These are phyloP conservation scores for Paxillus involutus DNA, from an alignment of 768 basidiomycete genomes.

Conservation along the genomic window DNA sequence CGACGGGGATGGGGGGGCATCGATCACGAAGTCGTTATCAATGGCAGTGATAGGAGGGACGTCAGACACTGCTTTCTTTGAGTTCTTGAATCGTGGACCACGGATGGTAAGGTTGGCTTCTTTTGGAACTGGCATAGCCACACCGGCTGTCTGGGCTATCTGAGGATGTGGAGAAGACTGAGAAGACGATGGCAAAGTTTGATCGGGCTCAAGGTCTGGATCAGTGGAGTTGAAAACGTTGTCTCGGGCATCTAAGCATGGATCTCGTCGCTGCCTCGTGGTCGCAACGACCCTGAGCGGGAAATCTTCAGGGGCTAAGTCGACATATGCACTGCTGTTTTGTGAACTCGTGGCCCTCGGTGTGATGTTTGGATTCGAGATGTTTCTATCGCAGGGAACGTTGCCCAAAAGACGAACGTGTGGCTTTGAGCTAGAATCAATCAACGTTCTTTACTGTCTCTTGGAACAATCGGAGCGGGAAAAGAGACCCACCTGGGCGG, in stretches of 20 bases:
- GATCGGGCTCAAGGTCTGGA: conserved; percentile 1
- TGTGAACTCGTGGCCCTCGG: conserved; percentile 1
- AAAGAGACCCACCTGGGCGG: conserved; percentile 15
- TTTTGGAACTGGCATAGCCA: conserved; percentile 4
- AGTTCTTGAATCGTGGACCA: not conserved
- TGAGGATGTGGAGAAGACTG: not conserved
- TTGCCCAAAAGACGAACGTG: not conserved
- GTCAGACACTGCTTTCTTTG: not conserved
- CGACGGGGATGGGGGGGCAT: not conserved
- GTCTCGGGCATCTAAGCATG: not conserved
- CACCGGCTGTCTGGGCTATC: not conserved
- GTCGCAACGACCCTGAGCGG: not conserved
- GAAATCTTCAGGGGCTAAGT: not conserved
- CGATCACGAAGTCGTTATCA: not conserved
- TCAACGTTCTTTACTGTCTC: conserved; percentile 3
- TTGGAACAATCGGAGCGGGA: not conserved
- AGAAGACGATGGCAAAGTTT: not conserved
- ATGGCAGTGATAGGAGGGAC: not conserved
- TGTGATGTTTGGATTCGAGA: not conserved
- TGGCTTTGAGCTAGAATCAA: not conserved
- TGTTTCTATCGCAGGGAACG: not conserved
- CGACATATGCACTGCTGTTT: not conserved
- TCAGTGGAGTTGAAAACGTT: conserved; percentile 11
- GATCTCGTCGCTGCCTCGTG: not conserved
- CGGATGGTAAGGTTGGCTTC: not conserved